phyloP scores from a whole-genome alignment of 495 filamentous ascomycete genomes.

The Hyaloscypha bicolor region DNA sequence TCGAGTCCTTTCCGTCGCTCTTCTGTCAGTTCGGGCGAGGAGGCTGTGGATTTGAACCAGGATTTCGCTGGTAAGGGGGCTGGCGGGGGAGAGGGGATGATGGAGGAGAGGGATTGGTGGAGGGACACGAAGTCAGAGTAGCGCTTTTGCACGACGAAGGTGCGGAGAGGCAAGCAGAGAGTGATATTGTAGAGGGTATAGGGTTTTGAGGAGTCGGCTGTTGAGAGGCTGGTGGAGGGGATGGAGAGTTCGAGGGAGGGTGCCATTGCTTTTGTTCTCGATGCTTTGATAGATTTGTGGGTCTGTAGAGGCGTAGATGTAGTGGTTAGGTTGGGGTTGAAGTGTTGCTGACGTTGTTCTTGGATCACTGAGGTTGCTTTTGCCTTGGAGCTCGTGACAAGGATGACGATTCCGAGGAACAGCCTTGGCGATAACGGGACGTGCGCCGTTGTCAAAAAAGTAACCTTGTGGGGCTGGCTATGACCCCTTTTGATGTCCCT shows the following conservation, averaged over 20 bases:
- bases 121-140: constrained; percentile 90
- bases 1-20: constrained; percentile 75
- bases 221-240: constrained; percentile 67
- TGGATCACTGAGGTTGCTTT: not conserved
- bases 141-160: constrained; percentile 85
- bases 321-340: not conserved
- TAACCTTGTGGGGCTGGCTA: constrained; percentile 7
- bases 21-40: constrained; percentile 77
- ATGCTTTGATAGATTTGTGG: constrained; percentile 4
- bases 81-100: constrained; percentile 29
- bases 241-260: constrained; percentile 80
- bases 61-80: constrained; percentile 74
- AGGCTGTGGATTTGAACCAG: constrained; percentile 81
- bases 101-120: constrained; percentile 60
- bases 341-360: not conserved
- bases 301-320: not conserved
- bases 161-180: constrained; percentile 83
- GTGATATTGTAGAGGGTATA: constrained; percentile 93
- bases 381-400: constrained; percentile 8
- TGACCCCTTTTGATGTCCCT: constrained; percentile 11
- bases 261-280: constrained; percentile 55
- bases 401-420: not conserved
- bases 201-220: constrained; percentile 59
- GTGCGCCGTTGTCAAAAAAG: constrained; percentile 3
- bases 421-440: constrained; percentile 9